Percentiles rank a stretch among this genome's conserved stretches.
Evolutionary conservation across 306 rosid species (phyloP).

Genomic region (Betula pendula): DNA sequence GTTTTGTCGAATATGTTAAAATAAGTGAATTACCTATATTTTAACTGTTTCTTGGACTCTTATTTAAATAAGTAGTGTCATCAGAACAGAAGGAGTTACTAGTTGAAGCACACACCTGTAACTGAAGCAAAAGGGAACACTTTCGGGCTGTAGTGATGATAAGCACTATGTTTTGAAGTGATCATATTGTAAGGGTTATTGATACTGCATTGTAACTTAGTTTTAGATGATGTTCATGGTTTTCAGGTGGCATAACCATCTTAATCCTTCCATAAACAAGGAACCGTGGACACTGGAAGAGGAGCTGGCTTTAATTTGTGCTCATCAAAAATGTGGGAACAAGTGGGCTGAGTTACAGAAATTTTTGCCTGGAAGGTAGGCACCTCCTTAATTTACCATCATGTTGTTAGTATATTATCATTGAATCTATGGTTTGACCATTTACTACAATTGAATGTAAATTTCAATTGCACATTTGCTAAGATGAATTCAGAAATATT

Average conservation of each 20-base stretch:
- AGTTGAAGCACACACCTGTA: neutral
- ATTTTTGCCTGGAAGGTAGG: slow-evolving; percentile 91
- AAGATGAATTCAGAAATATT: neutral
- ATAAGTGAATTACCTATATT: neutral
- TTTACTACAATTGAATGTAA: neutral
- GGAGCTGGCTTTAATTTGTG: slow-evolving; percentile 88
- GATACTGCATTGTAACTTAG: neutral
- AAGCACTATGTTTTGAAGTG: neutral
- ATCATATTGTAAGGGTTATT: neutral
- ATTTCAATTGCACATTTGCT: neutral
- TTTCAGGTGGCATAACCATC: slow-evolving; percentile 98
- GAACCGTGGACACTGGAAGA: slow-evolving; percentile 99
- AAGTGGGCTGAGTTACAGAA: slow-evolving; percentile 97
- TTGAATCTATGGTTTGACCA: neutral
- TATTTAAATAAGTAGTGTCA: neutral
- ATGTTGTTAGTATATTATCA: neutral
- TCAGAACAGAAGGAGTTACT: neutral
- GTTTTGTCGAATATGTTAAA: neutral
- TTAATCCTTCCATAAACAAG: slow-evolving; percentile 91
- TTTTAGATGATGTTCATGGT: neutral
- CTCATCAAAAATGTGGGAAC: slow-evolving; percentile 90
- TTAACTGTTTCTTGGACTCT: neutral
- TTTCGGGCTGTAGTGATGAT: neutral
- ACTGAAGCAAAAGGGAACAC: too few species aligned
- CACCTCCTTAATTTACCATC: neutral